Evolutionary conservation across 345 rosid species (phyloP), one percentile per base, ranked within the genome.

Genomic region (Carallia pectinifolia): DNA sequence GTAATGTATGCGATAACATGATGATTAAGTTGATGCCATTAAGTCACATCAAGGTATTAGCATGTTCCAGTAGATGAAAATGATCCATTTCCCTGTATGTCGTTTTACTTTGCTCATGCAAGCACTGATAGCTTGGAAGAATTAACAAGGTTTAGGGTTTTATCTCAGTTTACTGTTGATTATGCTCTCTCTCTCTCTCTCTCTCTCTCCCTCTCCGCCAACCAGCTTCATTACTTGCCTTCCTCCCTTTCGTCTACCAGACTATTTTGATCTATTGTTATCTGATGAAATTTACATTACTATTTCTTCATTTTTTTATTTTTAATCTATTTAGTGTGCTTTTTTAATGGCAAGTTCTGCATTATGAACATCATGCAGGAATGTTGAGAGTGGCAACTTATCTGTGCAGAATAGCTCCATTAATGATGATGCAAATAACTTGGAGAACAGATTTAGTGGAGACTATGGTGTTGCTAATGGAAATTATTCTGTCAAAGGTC

Each of bases 401-500:
- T 27, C 16, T 27, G 12, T 30, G 12, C 34, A 27, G 60, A 56
- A 56, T 56, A 30, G 16, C 31, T 56, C 60, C 34, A 2, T 27
- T 27, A 23, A 23, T 27, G 60, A 56, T 30, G 31, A 56, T 56
- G 60, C 31, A 27, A 33, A 56, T 56, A 56, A 56, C 34, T 23
- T 10, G 29, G 60, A 27, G 33, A 56, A 33, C 15, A 56, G 31
- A 56, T 27, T 56, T 27, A 56, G 60, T 23, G 17, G 60, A 15
- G 34, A 15, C 15, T 18, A 15, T 15, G 27, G 10, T 27, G 60
- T 56, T 27, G 34, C 15, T 56, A 56, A 56, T 56, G 60, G 60
- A 56, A 56, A 56, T 56, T 33, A 56, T 56, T 27, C 17, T 56
- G 60, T 56, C 33, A 27, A 56, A 56, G 33, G 77, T 75, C 79